Base-by-base conservation (phyloP, 208 protist genomes). In the Crithidia fasciculata region DNA sequence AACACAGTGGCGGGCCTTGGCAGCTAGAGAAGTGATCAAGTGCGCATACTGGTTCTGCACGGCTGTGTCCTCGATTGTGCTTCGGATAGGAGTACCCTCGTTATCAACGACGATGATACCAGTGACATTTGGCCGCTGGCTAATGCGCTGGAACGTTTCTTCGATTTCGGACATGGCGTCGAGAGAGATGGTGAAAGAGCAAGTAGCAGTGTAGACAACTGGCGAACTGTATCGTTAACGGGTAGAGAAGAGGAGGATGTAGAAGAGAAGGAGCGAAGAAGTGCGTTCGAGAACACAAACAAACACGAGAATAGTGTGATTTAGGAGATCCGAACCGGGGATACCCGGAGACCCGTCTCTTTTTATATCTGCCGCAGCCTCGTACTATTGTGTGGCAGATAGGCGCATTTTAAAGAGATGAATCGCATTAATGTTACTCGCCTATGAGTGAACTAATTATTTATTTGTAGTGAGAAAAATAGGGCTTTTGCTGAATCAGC, bases 91-190 rank as follows among this genome's bases (percentile, higher is more conserved):
- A 39, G 92, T 95, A 18, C 96, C 96, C 43, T 98, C 94, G 62
- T 84, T 92, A 74, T 99, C 97, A 9, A 97, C 93, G 9, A 99
- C 95, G 66, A 99, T 91, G 68, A 98, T 96, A 41, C 97, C 97
- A 19, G 90, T 86, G 15, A 99, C 97, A 67, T 98, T 98, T 5
- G 96, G 96, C 54, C 97, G 88, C 73, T 95, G 89, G 70, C 92
- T 97, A 76, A 99, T 98, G 54, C 97, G 84, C 75, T 96, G 93
- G 74, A 99, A 95, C 6, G 96, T 98, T 82, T 99, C 97, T 77
- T 98, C 91, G 44, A 97, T 96, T 62, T 96, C 91, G 52, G 93
- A 92, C 91, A 97, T 97, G 5, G 44, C 44, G 12, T 28, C 28
- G 28, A 28, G 28, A 28, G 28, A 28, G 28, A 28, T 28, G 28